Percentiles rank a stretch among this genome's conserved stretches.
These are phyloP conservation scores for Aspergillus sp. DNA, from an alignment of 2,329 filamentous ascomycete species.

Conservation along the genomic window DNA sequence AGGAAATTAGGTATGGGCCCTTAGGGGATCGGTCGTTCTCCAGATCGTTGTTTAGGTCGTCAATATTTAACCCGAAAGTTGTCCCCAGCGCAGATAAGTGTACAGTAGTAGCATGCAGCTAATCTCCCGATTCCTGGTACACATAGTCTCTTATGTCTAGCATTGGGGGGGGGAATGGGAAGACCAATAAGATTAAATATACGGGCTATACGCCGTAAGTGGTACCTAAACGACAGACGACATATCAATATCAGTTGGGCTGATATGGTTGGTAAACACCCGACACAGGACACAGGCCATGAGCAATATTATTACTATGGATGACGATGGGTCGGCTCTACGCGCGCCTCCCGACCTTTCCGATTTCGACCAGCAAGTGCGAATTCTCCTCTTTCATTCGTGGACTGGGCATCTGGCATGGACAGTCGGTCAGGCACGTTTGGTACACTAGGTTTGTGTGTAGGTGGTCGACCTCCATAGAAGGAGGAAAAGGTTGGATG, in stretches of 20 bases:
- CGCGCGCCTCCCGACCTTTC: slow-evolving; percentile 16
- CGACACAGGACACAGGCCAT: slow-evolving; percentile 6
- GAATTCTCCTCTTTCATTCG: slow-evolving; percentile 1
- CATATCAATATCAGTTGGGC: not conserved
- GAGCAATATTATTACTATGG: not conserved
- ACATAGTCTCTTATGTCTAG: no score
- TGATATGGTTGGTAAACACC: slow-evolving; percentile 2
- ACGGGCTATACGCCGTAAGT: slow-evolving; percentile 6
- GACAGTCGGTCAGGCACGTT: not conserved
- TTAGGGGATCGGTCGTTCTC: slow-evolving; percentile 5
- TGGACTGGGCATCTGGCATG: not conserved
- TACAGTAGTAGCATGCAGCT: not conserved
- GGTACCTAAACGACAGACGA: not conserved
- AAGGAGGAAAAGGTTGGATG: no score
- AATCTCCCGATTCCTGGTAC: not conserved
- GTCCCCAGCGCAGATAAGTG: slow-evolving; percentile 1
- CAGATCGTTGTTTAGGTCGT: slow-evolving; percentile 2
- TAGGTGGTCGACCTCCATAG: not conserved
- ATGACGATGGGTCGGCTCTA: slow-evolving; percentile 13
- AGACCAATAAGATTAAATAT: no score
- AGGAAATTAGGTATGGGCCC: slow-evolving; percentile 6
- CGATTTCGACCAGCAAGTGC: slow-evolving; percentile 4
- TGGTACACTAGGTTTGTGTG: not conserved
- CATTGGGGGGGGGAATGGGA: no score
- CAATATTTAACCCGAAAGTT: slow-evolving; percentile 3